Evolutionary conservation across 208 protist species (phyloP).

Genomic region (Entamoeba moshkovskii): DNA sequence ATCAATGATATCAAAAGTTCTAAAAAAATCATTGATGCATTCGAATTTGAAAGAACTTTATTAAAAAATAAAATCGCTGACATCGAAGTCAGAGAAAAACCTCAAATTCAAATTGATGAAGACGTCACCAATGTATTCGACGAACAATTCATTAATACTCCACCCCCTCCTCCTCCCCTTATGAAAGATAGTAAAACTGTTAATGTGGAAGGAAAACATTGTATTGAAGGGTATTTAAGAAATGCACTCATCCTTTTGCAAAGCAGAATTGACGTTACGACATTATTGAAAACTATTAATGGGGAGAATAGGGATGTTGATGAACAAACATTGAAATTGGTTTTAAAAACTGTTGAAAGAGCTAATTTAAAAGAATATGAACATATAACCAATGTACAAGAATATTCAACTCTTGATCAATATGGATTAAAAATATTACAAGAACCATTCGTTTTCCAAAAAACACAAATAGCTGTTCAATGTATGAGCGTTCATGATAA

Average conservation of each 20-base stretch:
- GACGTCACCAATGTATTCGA: background rate
- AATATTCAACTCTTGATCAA: background rate
- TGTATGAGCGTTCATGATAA: background rate
- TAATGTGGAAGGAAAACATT: background rate
- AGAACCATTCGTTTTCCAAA: background rate
- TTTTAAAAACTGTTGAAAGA: background rate
- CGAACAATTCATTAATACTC: background rate
- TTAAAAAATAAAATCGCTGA: background rate
- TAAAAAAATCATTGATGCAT: background rate
- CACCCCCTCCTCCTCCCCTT: background rate
- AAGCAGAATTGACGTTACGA: background rate
- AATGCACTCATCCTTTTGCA: background rate
- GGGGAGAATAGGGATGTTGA: background rate
- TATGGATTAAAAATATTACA: background rate
- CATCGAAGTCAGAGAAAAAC: background rate
- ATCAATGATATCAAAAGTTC: background rate
- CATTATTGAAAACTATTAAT: background rate
- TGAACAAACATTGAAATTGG: background rate
- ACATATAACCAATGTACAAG: background rate
- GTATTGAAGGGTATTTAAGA: background rate
- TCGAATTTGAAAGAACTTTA: background rate
- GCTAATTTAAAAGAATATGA: background rate
- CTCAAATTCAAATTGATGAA: background rate
- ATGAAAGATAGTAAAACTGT: background rate
- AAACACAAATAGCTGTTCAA: background rate